Percentiles rank a stretch among this genome's conserved stretches.
phyloP scores from a whole-genome alignment of 2,329 filamentous ascomycete species.

The Corynespora cassiicola region DNA sequence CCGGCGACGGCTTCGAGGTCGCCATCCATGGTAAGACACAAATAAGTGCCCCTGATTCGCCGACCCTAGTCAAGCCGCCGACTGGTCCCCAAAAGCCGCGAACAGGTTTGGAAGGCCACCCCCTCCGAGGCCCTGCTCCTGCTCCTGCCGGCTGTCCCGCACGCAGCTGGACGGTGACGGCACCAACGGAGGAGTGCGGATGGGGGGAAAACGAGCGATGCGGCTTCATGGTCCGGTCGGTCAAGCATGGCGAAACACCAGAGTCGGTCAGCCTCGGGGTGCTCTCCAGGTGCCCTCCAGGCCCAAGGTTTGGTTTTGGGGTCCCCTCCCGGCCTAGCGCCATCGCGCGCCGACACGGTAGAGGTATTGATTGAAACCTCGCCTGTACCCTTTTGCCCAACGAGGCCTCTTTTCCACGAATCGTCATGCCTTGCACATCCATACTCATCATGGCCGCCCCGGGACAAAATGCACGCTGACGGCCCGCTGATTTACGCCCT shows the following conservation, averaged over 20 bases:
- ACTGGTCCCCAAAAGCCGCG: too few species aligned
- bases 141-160: slow-evolving; percentile 38
- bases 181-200: slow-evolving; percentile 37
- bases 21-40: slow-evolving; percentile 25
- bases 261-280: slow-evolving; percentile 16
- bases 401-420: slow-evolving; percentile 22
- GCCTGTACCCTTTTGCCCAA: slow-evolving; percentile 16
- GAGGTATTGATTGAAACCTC: slow-evolving; percentile 5
- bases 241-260: slow-evolving; percentile 31
- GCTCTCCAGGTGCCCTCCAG: too few species aligned
- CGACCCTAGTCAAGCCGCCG: slow-evolving; percentile 12
- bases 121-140: too few species aligned
- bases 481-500: slow-evolving; percentile 35
- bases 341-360: slow-evolving; percentile 17
- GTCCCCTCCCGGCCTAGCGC: too few species aligned
- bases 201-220: slow-evolving; percentile 24
- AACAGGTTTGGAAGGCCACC: slow-evolving; percentile 19
- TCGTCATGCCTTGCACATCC: too few species aligned
- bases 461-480: slow-evolving; percentile 23
- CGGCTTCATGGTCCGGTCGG: too few species aligned
- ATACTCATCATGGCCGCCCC: slow-evolving; percentile 1
- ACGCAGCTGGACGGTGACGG: slow-evolving; percentile 30
- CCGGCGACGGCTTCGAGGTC: slow-evolving; percentile 24
- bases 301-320: slow-evolving; percentile 15
- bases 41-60: slow-evolving; percentile 27